Percentiles rank a stretch among this genome's conserved stretches.
phyloP scores from a whole-genome alignment of 176 grass and related monocot species.

The Panicum miliaceum region DNA sequence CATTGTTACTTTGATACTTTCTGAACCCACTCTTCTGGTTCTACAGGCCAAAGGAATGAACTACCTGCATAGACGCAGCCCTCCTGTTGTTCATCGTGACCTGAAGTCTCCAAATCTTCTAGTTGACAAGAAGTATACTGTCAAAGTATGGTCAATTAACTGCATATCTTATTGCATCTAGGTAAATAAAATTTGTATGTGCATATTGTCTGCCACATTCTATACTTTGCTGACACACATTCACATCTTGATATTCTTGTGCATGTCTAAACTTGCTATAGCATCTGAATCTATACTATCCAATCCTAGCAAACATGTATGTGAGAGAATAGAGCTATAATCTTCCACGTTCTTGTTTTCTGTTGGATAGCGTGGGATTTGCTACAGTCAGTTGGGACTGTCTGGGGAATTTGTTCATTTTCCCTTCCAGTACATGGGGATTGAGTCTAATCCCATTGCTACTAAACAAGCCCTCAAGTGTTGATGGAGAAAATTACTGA shows the following conservation, averaged over 20 bases:
- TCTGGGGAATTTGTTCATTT: not conserved
- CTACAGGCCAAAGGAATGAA: slow-evolving; percentile 98
- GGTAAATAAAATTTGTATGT: not conserved
- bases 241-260: slow-evolving; percentile 6
- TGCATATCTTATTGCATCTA: not conserved
- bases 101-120: slow-evolving; percentile 99
- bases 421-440: not conserved
- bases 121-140: slow-evolving; percentile 97
- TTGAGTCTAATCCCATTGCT: not conserved
- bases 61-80: slow-evolving; percentile 91
- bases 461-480: not conserved
- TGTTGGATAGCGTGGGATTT: not conserved
- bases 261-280: not conserved
- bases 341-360: slow-evolving; percentile 9
- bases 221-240: not conserved
- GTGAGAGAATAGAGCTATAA: not conserved
- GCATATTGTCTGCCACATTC: not conserved
- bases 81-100: slow-evolving; percentile 98
- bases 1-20: slow-evolving; percentile 7
- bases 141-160: slow-evolving; percentile 68
- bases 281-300: not conserved
- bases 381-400: not conserved
- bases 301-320: not conserved
- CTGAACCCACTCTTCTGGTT: slow-evolving; percentile 44
- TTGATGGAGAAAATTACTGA: slow-evolving; percentile 22